Percentiles rank a stretch among this genome's conserved stretches.
Conservation (phyloP, 305 asterid genomes). For the Galium porrigens region DNA sequence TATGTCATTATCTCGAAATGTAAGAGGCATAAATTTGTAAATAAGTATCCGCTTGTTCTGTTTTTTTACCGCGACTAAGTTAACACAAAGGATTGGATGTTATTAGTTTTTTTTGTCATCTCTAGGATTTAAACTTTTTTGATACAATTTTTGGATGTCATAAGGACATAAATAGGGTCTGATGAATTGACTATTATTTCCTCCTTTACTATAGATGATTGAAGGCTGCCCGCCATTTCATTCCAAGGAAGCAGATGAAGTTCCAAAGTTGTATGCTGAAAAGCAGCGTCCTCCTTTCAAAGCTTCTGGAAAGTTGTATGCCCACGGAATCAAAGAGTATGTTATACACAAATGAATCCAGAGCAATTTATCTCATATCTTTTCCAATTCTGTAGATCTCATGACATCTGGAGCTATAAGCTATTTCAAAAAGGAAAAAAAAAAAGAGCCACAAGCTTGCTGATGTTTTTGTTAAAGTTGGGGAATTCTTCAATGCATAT, state of each 20-base stretch:
- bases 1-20: not conserved
- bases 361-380: not conserved
- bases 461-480: not conserved
- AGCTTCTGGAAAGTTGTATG: conserved; percentile 29
- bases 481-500: not conserved
- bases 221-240: conserved; percentile 36
- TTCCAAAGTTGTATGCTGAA: conserved; percentile 26
- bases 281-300: conserved; percentile 40
- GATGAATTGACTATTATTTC: conserved; percentile 18
- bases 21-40: not conserved
- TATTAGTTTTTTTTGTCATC: not conserved
- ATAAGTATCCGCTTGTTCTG: not conserved
- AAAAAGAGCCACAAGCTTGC: not conserved
- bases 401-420: not conserved
- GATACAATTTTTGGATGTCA: conserved; percentile 8
- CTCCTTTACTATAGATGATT: conserved; percentile 28
- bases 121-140: conserved; percentile 3
- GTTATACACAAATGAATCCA: conserved; percentile 11
- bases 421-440: too few relatives aligned
- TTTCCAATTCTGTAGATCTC: not conserved
- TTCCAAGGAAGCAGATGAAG: conserved; percentile 29
- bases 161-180: conserved; percentile 13
- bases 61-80: not conserved
- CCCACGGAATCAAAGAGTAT: conserved; percentile 56
- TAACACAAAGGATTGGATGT: not conserved